Base-by-base conservation (phyloP, 1,284 basidiomycete genomes). In the Fistulinella cinereoalba region DNA sequence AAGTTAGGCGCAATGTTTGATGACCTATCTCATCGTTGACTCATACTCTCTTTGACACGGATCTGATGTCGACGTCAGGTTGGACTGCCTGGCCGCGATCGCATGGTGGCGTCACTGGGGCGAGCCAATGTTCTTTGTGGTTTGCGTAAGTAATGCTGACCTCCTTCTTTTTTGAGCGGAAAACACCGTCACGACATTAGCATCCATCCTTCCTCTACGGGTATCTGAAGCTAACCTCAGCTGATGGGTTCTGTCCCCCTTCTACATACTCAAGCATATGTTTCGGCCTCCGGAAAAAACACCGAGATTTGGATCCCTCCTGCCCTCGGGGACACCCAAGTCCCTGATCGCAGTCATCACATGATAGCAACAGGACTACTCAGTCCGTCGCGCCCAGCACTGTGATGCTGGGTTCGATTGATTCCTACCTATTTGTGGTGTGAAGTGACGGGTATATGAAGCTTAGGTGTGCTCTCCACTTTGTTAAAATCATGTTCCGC, bases 381-480 rank as follows among this genome's bases (percentile, higher is more conserved):
- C n/a, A 25, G 3, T 41, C 23, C 7, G 43, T 16, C 16, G 15
- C 23, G 12, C 11, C n/a, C 18, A 13, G 25, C 37, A 18, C 37
- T 2, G 9, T 28, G 38, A 39, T 22, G 11, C 9, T n/a, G 4
- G 37, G 5, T n/a, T 27, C 10, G 6, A 15, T 18, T 19, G 13
- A n/a, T 41, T 44, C 21, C 13, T n/a, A 15, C 24, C 9, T 19
- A 24, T 41, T 32, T 41, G 22, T n/a, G n/a, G 12, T 19, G n/a
- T 27, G 16, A 23, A 15, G 19, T 8, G 22, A 24, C 13, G 15
- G 25, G 34, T 49, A 49, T 39, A 49, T 42, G 34, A 37, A 22
- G 11, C 24, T 21, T 29, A 1, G 29, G n/a, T n/a, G n/a, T n/a
- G n/a, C n/a, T n/a, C n/a, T n/a, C n/a, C 6, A 23, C 13, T 38